A percentile compares a stretch with the other conserved stretches of the same genome.
These are phyloP conservation scores for Bipolaris zeicola DNA, from an alignment of 2,329 filamentous ascomycete species.

Conservation along the genomic window DNA sequence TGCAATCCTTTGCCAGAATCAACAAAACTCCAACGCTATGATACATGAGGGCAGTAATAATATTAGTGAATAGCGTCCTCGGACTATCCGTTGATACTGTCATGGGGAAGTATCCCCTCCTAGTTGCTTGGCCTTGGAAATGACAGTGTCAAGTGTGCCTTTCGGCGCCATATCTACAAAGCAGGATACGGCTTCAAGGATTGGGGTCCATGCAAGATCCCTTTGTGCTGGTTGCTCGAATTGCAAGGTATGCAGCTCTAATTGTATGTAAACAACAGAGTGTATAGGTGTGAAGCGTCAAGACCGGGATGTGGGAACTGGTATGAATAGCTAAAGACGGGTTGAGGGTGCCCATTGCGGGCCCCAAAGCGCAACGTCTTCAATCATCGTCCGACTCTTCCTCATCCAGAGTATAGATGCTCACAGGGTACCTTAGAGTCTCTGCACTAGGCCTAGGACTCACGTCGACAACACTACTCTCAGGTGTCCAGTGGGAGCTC, in stretches of 20 bases:
- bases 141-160: neutral
- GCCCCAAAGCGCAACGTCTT: neutral
- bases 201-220: neutral
- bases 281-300: neutral
- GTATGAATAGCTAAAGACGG: conserved; percentile 10
- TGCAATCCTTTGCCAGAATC: neutral
- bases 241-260: neutral
- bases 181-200: neutral
- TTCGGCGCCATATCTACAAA: neutral
- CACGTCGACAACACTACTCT: conserved; percentile 48
- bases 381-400: conserved; percentile 24
- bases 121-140: neutral
- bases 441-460: conserved; percentile 47
- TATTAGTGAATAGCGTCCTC: conserved; percentile 1
- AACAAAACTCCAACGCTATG: neutral
- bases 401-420: conserved; percentile 31
- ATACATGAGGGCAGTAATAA: neutral
- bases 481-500: conserved; percentile 45
- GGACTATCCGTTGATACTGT: neutral
- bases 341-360: conserved; percentile 1
- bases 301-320: neutral
- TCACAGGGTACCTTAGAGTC: conserved; percentile 39
- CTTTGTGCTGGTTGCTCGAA: neutral
- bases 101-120: neutral
- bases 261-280: neutral